A percentile compares a stretch with the other conserved stretches of the same genome.
phyloP scores from a whole-genome alignment of 768 basidiomycete genomes.

The Wakefieldia striispora region DNA sequence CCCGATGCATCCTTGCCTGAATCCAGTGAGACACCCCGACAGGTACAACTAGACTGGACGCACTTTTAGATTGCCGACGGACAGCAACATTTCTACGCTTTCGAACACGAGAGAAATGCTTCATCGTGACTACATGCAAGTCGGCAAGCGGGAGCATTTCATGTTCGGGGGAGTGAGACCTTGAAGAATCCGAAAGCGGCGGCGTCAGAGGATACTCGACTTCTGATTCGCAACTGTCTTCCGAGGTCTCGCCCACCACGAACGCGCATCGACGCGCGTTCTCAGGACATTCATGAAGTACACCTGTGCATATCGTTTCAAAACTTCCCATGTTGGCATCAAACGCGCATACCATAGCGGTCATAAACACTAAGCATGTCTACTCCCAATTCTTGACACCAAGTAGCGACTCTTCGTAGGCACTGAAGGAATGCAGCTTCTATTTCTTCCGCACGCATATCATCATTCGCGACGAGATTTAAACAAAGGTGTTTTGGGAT shows the following conservation, averaged over 20 bases:
- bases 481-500: slow-evolving; percentile 67
- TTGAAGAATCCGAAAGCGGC: slow-evolving; percentile 70
- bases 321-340: neutral
- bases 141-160: slow-evolving; percentile 2
- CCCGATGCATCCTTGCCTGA: slow-evolving; percentile 9
- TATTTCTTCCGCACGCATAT: slow-evolving; percentile 33
- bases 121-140: slow-evolving; percentile 20
- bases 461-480: slow-evolving; percentile 50
- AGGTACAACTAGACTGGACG: slow-evolving; percentile 6
- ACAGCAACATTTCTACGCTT: slow-evolving; percentile 27
- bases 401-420: slow-evolving; percentile 50
- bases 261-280: slow-evolving; percentile 41
- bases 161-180: slow-evolving; percentile 55
- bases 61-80: slow-evolving; percentile 23
- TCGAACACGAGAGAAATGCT: slow-evolving; percentile 11
- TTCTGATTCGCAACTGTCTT: slow-evolving; percentile 50
- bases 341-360: slow-evolving; percentile 51
- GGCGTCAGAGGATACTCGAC: slow-evolving; percentile 73
- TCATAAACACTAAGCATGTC: slow-evolving; percentile 70
- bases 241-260: slow-evolving; percentile 17
- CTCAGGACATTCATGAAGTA: slow-evolving; percentile 39
- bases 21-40: slow-evolving; percentile 8
- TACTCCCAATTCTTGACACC: slow-evolving; percentile 66
- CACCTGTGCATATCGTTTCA: slow-evolving; percentile 32
- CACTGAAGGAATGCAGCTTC: slow-evolving; percentile 50